Conservation (phyloP, 202 grass and related monocot genomes). For the Carex sylvatica region DNA sequence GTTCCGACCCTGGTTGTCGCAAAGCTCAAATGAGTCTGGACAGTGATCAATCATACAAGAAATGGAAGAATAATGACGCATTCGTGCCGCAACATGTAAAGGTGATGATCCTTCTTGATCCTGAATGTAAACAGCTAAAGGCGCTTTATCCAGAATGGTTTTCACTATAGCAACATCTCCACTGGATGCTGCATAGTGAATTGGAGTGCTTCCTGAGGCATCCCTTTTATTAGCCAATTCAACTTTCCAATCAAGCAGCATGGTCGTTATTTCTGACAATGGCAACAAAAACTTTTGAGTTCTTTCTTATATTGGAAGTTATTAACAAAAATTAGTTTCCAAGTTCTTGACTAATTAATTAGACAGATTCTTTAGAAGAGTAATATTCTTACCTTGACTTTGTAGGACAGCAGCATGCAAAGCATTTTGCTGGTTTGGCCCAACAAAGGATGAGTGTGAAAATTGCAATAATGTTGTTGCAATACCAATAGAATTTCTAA, state of each 20-base stretch:
- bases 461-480: not conserved
- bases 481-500: conserved; percentile 10
- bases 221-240: not conserved
- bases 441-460: not conserved
- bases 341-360: too few species aligned
- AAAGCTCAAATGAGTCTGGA: conserved; percentile 13
- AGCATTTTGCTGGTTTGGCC: conserved; percentile 28
- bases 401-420: conserved; percentile 41
- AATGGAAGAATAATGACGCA: not conserved
- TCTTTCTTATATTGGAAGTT: too few species aligned
- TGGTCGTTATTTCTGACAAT: not conserved
- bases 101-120: conserved; percentile 30
- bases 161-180: not conserved
- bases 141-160: not conserved
- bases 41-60: not conserved
- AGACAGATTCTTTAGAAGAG: too few species aligned
- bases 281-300: not conserved
- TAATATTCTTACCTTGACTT: conserved; percentile 8
- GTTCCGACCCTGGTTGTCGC: not conserved
- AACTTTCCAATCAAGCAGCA: not conserved
- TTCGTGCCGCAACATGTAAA: conserved; percentile 22
- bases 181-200: conserved; percentile 7
- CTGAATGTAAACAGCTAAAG: not conserved
- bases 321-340: not conserved
- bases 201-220: conserved; percentile 5